Percentiles rank a stretch among this genome's conserved stretches.
phyloP scores from a whole-genome alignment of 116 monocot genomes.

The Thalassia testudinum region DNA sequence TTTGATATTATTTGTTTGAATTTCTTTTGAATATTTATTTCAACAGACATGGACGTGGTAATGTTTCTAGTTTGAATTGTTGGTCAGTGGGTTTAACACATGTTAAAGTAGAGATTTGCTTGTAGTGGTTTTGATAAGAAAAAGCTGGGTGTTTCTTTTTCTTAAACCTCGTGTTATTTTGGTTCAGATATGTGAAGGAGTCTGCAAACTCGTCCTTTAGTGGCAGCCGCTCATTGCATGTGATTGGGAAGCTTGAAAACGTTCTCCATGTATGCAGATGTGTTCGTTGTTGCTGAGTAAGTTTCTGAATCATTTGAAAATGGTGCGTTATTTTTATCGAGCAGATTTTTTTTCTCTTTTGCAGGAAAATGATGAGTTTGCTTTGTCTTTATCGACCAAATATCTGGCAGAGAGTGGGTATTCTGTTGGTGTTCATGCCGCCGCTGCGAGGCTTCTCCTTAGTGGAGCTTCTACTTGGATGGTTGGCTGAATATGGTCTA shows the following conservation, averaged over 20 bases:
- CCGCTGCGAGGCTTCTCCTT: constrained; percentile 66
- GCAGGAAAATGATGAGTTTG: constrained; percentile 94
- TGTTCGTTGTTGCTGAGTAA: not conserved
- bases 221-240: constrained; percentile 50
- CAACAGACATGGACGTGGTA: no score
- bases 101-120: no score
- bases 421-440: constrained; percentile 43
- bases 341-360: constrained; percentile 1
- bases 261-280: constrained; percentile 51
- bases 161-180: not conserved
- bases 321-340: not conserved
- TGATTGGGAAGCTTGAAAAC: constrained; percentile 66
- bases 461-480: constrained; percentile 72
- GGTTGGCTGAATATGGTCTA: constrained; percentile 23
- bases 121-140: no score
- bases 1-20: not conserved
- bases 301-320: no score
- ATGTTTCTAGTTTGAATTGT: no score
- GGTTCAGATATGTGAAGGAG: constrained; percentile 47
- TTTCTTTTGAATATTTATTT: not conserved
- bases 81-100: no score
- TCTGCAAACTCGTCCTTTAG: constrained; percentile 43
- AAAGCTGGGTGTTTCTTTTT: no score
- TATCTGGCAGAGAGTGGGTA: constrained; percentile 70
- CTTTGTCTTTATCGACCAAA: constrained; percentile 65